Conservation (phyloP, 2,329 filamentous ascomycete species). For the Penicillium sp. region DNA sequence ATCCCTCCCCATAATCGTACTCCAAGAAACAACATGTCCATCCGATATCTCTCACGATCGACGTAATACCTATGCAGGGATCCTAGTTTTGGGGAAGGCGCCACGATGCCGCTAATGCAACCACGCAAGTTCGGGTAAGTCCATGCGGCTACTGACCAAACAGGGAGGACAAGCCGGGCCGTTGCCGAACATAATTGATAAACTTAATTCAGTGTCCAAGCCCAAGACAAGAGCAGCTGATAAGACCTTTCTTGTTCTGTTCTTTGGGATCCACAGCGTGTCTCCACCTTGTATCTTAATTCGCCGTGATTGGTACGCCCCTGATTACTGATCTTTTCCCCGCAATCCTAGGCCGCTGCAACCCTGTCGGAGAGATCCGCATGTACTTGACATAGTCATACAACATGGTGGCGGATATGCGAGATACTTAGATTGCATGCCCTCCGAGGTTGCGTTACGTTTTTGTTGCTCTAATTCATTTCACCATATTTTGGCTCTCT, state of each 20-base stretch:
- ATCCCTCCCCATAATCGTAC: background rate
- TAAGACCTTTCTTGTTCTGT: constrained; percentile 7
- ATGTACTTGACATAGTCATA: background rate
- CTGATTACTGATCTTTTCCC: constrained; percentile 7
- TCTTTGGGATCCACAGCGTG: background rate
- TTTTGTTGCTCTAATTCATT: background rate
- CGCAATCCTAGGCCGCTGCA: constrained; percentile 12
- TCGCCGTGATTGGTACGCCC: constrained; percentile 3
- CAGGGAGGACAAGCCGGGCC: constrained; percentile 12
- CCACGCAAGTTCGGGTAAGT: constrained; percentile 15
- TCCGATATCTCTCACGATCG: background rate
- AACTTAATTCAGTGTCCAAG: background rate
- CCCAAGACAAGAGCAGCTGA: background rate
- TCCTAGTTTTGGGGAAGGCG: background rate
- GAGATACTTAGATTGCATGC: constrained; percentile 8
- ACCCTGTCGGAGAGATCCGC: constrained; percentile 15
- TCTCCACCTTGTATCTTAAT: background rate
- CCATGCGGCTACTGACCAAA: constrained; percentile 19
- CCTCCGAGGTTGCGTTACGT: background rate
- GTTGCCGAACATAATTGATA: constrained; percentile 7
- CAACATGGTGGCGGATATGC: background rate
- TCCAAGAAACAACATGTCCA: background rate
- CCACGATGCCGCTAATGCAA: background rate
- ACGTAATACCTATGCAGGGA: background rate
- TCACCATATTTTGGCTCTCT: background rate